Conservation (phyloP, 2,329 filamentous ascomycete species). For the Epichloe baconii region DNA sequence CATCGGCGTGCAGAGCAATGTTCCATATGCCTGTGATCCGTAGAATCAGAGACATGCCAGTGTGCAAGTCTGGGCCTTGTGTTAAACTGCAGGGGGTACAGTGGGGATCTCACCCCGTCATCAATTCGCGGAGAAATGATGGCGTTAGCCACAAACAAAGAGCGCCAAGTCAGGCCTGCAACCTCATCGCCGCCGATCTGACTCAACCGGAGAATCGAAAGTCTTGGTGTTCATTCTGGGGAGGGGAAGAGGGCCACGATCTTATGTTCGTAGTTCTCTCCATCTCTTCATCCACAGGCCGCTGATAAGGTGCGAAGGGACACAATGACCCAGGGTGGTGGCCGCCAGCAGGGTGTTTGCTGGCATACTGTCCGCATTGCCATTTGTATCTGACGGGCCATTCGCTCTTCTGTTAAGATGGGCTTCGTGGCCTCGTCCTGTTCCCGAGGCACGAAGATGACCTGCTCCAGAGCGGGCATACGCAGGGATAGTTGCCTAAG, state of each 20-base stretch:
- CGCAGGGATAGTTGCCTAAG: slow-evolving; percentile 24
- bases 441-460: slow-evolving; percentile 31
- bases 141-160: background rate
- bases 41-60: background rate
- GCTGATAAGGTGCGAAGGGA: slow-evolving; percentile 7
- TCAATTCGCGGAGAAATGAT: background rate
- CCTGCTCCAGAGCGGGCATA: slow-evolving; percentile 27
- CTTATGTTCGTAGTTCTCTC: background rate
- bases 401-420: slow-evolving; percentile 19
- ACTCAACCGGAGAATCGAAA: background rate
- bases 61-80: background rate
- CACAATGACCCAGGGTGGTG: slow-evolving; percentile 26
- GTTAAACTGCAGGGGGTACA: background rate
- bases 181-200: background rate
- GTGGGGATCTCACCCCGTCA: background rate
- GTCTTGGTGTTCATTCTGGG: background rate
- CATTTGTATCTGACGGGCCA: slow-evolving; percentile 24
- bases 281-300: slow-evolving; percentile 4
- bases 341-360: slow-evolving; percentile 18
- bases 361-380: slow-evolving; percentile 21
- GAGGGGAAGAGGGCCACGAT: too few species aligned
- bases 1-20: background rate
- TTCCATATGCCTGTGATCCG: background rate
- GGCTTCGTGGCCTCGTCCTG: slow-evolving; percentile 20
- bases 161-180: background rate